Conservation (phyloP, 1,284 basidiomycete genomes). For the Tylopilus microsporus region DNA sequence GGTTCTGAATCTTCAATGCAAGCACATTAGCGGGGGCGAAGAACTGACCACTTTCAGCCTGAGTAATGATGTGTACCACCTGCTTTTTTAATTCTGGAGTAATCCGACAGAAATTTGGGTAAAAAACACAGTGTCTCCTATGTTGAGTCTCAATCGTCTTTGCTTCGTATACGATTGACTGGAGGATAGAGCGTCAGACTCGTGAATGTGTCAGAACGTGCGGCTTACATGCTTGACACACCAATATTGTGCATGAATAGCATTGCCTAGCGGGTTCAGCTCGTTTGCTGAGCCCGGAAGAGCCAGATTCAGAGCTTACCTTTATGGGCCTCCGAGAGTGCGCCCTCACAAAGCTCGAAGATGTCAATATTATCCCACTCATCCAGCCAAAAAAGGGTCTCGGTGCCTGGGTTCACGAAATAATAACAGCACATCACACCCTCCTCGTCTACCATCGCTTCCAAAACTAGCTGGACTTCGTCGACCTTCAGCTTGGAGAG, state of each 20-base stretch:
- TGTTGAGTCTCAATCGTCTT: slow-evolving; percentile 6
- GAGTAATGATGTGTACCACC: slow-evolving; percentile 43
- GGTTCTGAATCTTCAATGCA: background rate
- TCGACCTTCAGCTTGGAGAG: slow-evolving; percentile 9
- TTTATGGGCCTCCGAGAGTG: slow-evolving; percentile 23
- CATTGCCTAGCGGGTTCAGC: slow-evolving; percentile 36
- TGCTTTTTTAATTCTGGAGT: slow-evolving; percentile 39
- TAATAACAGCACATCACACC: slow-evolving; percentile 28
- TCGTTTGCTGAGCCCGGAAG: background rate
- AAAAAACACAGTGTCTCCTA: slow-evolving; percentile 53
- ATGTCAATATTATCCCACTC: slow-evolving; percentile 18
- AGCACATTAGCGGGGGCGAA: background rate
- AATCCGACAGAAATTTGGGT: slow-evolving; percentile 40
- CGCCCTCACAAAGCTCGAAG: slow-evolving; percentile 22
- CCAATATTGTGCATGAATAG: slow-evolving; percentile 53
- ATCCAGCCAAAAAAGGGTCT: slow-evolving; percentile 31
- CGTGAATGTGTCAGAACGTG: background rate
- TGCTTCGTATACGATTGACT: background rate
- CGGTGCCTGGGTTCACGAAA: slow-evolving; percentile 27
- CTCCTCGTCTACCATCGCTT: slow-evolving; percentile 14
- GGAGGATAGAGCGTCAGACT: slow-evolving; percentile 11
- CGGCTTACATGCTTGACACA: slow-evolving; percentile 23
- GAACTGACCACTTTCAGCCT: slow-evolving; percentile 44
- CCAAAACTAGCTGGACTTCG: slow-evolving; percentile 30
- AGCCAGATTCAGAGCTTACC: slow-evolving; percentile 14